Conservation (phyloP, 306 rosid genomes). For the Dryas alaskensis region DNA sequence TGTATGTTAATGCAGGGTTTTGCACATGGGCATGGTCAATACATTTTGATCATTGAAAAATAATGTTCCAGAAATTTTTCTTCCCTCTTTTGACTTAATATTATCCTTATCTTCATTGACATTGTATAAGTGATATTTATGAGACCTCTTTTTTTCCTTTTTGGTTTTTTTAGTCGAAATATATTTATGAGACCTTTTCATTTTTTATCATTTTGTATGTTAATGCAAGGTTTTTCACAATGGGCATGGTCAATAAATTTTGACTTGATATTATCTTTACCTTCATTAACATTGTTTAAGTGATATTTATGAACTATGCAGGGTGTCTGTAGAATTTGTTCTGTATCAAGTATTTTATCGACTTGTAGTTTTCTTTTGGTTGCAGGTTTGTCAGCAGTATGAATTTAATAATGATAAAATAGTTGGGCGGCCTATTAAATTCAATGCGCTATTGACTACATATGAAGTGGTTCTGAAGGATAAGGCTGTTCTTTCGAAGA, state of each 20-base stretch:
- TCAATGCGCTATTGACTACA: conserved; percentile 83
- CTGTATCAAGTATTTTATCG: not conserved
- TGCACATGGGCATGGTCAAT: not conserved
- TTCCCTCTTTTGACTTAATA: not conserved
- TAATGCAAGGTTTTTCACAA: no score
- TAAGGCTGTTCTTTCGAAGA: conserved; percentile 88
- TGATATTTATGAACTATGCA: no score
- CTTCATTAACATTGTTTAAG: not conserved
- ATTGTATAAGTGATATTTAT: no score
- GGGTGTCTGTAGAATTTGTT: not conserved
- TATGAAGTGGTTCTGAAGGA: conserved; percentile 97
- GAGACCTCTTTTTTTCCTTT: no score
- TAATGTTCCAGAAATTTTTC: no score
- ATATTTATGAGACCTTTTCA: no score
- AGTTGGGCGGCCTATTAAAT: conserved; percentile 75
- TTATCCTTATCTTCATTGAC: not conserved
- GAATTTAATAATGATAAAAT: conserved; percentile 79
- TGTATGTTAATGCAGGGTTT: not conserved
- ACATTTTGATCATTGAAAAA: not conserved
- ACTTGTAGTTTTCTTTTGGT: conserved; percentile 11
- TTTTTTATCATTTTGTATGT: no score
- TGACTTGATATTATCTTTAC: not conserved
- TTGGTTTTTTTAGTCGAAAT: no score
- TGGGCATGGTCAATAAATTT: no score
- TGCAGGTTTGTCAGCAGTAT: conserved; percentile 95